Evolutionary conservation across 768 basidiomycete species (phyloP), one percentile per base, ranked within the genome.

Genomic region (Boletales sp.): DNA sequence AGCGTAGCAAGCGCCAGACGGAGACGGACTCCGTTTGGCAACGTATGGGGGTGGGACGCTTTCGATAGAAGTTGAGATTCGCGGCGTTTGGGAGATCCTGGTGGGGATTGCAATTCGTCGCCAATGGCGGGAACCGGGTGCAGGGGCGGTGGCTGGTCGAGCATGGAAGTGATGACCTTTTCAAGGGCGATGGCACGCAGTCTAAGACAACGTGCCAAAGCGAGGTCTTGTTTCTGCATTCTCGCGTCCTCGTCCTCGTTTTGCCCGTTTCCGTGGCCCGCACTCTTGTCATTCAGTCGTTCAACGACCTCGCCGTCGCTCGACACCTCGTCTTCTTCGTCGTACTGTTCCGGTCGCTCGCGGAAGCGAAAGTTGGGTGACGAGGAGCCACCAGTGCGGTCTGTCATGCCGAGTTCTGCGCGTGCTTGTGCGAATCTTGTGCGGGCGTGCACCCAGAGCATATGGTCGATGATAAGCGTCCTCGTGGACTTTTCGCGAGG

Each of bases 401-500:
- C 87, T 8, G 85, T 84, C 88, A 91, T 90, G 32, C 86, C 87
- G 11, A 93, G 78, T 66, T 91, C 90, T 46, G 88, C 87, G 29
- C 89, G 80, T 5, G 86, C 89, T 66, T 93, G 90, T 8, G 85
- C 83, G 55, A 90, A 88, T 50, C 90, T 79, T 13, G 89, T 89
- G 54, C 84, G 75, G 11, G 78, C 83, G 67, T 92, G 90, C 8
- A 85, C 86, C 87, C 87, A 92, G 43, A 91, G 72, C 77, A 90
- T 82, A 67, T 92, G 87, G 67, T 93, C 90, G 48, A 93, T 82
- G 58, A 92, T 93, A 49, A 92, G 74, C 10, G 89, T 92, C 30
- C 89, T 75, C 8, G 90, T 91, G n/a, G 86, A 87, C 73, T 92
- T 93, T 68, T 93, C 90, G 35, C 87, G 72, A 3, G 88, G 90